Conservation (phyloP, 805 yeast genomes). For the Teunomyces lycoperdinae region DNA sequence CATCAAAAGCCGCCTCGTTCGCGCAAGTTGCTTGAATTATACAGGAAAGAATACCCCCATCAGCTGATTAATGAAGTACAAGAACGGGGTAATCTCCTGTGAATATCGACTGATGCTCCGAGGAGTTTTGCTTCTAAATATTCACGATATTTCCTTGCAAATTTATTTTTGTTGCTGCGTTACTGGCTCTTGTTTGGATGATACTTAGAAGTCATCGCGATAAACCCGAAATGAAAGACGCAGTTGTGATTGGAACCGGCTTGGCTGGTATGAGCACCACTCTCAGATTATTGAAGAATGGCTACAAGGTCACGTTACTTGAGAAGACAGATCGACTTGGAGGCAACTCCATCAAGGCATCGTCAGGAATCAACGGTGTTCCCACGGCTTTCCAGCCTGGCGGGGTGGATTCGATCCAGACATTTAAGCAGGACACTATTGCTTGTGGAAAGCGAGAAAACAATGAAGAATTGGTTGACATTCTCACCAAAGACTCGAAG, state of each 20-base stretch:
- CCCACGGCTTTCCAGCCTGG: conserved; percentile 26
- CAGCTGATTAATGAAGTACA: neutral
- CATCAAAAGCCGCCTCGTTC: neutral
- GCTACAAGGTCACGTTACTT: conserved; percentile 42
- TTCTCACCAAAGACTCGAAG: conserved; percentile 24
- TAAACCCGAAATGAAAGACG: conserved; percentile 1
- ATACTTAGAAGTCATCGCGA: neutral
- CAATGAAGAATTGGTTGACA: conserved; percentile 21
- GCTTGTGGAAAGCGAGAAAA: conserved; percentile 32
- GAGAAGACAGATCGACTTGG: conserved; percentile 52
- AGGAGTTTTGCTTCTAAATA: neutral
- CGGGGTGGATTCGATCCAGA: conserved; percentile 22
- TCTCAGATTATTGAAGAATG: conserved; percentile 33
- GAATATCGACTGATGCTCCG: neutral
- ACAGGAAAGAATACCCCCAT: neutral
- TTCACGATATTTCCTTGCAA: neutral
- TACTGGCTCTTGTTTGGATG: conserved; percentile 2
- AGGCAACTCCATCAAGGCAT: conserved; percentile 61
- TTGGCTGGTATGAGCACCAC: conserved; percentile 53
- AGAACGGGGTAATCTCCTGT: neutral
- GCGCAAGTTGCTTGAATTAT: neutral
- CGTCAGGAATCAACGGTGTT: conserved; percentile 55
- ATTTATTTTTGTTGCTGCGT: conserved; percentile 1
- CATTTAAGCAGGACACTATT: conserved; percentile 29
- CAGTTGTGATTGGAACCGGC: conserved; percentile 53